phyloP scores from a whole-genome alignment of 2,329 filamentous ascomycete genomes.

The Cladosporium austrohemisphaericum region DNA sequence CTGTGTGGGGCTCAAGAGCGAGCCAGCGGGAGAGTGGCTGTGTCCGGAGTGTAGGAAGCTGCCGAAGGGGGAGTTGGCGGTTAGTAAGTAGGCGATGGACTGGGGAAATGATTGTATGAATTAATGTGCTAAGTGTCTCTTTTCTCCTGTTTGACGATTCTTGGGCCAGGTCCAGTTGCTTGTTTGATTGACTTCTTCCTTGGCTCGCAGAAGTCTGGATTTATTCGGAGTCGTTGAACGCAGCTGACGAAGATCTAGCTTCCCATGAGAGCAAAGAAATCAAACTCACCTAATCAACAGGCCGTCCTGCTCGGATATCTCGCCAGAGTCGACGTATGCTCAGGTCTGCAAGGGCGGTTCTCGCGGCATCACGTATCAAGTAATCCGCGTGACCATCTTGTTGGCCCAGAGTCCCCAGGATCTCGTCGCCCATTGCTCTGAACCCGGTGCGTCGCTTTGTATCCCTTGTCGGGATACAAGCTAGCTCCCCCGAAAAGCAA shows the following conservation, averaged over 20 bases:
- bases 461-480: no score
- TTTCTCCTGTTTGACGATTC: background rate
- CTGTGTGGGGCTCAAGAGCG: slow-evolving; percentile 49
- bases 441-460: background rate
- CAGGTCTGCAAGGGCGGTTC: background rate
- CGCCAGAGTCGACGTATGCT: no score
- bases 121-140: background rate
- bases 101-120: slow-evolving; percentile 2
- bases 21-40: slow-evolving; percentile 50
- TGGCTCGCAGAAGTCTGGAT: background rate
- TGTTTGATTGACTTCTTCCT: background rate
- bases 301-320: no score
- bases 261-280: background rate
- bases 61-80: slow-evolving; percentile 11
- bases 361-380: background rate
- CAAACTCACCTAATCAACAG: no score
- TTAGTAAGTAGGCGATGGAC: slow-evolving; percentile 7
- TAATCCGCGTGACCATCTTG: background rate
- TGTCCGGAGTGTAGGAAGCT: slow-evolving; percentile 39
- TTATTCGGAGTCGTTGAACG: background rate
- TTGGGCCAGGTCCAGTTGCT: background rate
- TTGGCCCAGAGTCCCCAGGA: background rate
- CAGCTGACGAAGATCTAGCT: background rate
- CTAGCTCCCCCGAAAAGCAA: no score
- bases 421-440: background rate